Percentiles rank a stretch among this genome's conserved stretches.
phyloP scores from a whole-genome alignment of 2,329 filamentous ascomycete genomes.

The Colletotrichum brevisporum region DNA sequence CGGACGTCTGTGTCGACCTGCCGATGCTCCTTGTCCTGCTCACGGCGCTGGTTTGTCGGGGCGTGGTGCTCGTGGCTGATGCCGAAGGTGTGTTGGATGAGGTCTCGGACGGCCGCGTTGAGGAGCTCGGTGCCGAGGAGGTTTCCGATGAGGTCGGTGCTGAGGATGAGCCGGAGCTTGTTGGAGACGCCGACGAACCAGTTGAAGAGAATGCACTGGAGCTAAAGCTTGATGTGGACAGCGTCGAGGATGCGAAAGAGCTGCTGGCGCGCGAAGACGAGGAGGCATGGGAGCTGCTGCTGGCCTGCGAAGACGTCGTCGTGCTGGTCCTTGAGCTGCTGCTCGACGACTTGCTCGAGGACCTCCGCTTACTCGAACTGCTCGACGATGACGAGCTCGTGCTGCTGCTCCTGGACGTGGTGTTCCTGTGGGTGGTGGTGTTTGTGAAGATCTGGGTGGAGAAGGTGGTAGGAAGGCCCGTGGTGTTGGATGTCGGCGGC shows the following conservation, averaged over 20 bases:
- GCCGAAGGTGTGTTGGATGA: conserved; percentile 2
- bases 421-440: conserved; percentile 6
- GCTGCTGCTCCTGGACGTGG: neutral
- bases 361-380: conserved; percentile 1
- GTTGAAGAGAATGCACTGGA: neutral
- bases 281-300: neutral
- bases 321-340: neutral
- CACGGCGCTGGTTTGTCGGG: neutral
- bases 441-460: neutral
- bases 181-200: neutral
- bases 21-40: conserved; percentile 10
- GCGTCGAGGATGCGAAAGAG: neutral
- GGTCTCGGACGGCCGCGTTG: neutral
- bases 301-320: neutral
- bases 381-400: neutral
- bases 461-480: conserved; percentile 10
- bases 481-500: conserved; percentile 11
- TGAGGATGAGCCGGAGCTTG: neutral
- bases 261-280: neutral
- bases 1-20: conserved; percentile 15
- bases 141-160: neutral
- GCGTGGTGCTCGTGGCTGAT: conserved; percentile 1
- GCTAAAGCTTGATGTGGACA: neutral
- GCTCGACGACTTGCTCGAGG: conserved; percentile 7
- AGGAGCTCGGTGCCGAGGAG: neutral